phyloP scores from a whole-genome alignment of 352 stramenopile genomes.

The Pythium coloratum region DNA sequence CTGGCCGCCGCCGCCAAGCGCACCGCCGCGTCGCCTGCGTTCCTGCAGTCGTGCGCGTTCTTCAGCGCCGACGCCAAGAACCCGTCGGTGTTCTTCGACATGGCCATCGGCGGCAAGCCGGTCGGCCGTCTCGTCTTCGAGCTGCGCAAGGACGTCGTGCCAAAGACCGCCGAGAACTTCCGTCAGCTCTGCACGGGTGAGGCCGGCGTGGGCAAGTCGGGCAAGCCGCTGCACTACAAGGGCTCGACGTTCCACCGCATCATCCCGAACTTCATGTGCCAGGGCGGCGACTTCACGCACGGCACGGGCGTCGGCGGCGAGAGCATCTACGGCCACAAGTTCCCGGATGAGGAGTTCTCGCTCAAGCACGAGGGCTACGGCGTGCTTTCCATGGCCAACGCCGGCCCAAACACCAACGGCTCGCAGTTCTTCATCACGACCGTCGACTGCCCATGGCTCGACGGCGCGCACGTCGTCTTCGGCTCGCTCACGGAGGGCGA shows the following conservation, averaged over 20 bases:
- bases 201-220: constrained; percentile 84
- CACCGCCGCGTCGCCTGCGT: constrained; percentile 14
- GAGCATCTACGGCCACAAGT: constrained; percentile 95
- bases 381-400: constrained; percentile 97
- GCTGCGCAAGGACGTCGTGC: constrained; percentile 94
- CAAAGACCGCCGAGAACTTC: constrained; percentile 99
- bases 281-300: constrained; percentile 97
- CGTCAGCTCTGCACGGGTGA: constrained; percentile 96
- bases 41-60: constrained; percentile 25
- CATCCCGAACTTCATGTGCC: constrained; percentile 94
- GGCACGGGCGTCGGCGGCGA: constrained; percentile 88
- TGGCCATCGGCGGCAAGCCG: constrained; percentile 91
- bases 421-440: constrained; percentile 98
- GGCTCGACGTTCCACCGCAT: constrained; percentile 92
- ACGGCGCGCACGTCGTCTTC: constrained; percentile 92
- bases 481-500: constrained; percentile 93
- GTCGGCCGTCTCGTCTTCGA: constrained; percentile 87
- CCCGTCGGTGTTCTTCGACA: constrained; percentile 96
- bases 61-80: constrained; percentile 78
- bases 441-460: constrained; percentile 90
- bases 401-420: constrained; percentile 96
- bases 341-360: constrained; percentile 96
- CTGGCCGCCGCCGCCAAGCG: constrained; percentile 16
- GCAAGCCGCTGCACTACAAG: constrained; percentile 88
- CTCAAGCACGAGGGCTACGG: constrained; percentile 91